phyloP scores from a whole-genome alignment of 2,329 filamentous ascomycete species.

The Cytospora mali region DNA sequence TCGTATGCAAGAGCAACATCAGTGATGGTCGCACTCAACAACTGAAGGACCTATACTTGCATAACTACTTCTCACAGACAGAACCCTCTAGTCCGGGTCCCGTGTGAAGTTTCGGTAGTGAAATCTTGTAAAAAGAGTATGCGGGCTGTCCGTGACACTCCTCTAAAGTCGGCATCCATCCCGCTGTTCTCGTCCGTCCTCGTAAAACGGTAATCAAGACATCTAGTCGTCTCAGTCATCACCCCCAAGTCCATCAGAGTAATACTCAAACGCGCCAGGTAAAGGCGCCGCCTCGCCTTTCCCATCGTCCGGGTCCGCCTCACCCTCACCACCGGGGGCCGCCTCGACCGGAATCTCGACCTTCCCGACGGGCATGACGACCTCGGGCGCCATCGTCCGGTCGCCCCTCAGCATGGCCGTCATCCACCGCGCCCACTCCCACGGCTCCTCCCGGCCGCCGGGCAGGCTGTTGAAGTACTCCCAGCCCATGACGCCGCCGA shows the following conservation, averaged over 20 bases:
- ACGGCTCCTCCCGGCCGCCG: conserved; percentile 60
- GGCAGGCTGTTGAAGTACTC: conserved; percentile 79
- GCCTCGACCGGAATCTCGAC: conserved; percentile 9
- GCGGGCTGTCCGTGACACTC: neutral
- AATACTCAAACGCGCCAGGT: conserved; percentile 38
- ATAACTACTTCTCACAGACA: neutral
- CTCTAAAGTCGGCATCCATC: neutral
- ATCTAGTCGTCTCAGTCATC: neutral
- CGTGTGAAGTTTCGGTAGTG: too few species aligned
- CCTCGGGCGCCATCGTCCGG: conserved; percentile 21
- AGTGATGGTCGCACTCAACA: neutral
- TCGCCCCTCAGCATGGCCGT: conserved; percentile 44
- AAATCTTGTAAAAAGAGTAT: too few species aligned
- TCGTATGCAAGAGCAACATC: neutral
- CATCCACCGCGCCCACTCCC: conserved; percentile 74
- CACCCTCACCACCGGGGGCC: conserved; percentile 9
- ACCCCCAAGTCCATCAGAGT: conserved; percentile 33
- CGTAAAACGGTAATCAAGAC: neutral
- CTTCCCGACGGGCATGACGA: conserved; percentile 23
- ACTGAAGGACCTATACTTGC: neutral
- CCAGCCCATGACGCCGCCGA: conserved; percentile 85
- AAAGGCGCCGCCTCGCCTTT: conserved; percentile 31
- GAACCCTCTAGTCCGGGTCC: neutral
- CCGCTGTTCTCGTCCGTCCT: neutral
- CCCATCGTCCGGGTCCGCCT: conserved; percentile 31